These are phyloP conservation scores for Jackrogersella multiformis DNA, from an alignment of 495 filamentous ascomycete genomes.

Conservation along the genomic window DNA sequence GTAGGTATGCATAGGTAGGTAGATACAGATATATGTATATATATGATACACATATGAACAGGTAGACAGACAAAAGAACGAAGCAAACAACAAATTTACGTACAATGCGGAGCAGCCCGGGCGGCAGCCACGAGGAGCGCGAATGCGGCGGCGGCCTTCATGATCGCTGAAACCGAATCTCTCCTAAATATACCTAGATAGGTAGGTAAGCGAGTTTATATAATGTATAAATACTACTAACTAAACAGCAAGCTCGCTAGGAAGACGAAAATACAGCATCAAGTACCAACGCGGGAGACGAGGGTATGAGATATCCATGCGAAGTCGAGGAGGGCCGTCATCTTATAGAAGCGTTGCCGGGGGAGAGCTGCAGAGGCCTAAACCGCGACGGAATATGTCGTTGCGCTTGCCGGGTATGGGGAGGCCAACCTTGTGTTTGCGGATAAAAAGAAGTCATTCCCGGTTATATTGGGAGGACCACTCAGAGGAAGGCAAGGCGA, in stretches of 20 bases:
- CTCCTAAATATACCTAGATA: not conserved
- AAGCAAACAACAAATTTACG: slow-evolving; percentile 1
- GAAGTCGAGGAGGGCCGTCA: slow-evolving; percentile 8
- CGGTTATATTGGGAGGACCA: slow-evolving; percentile 37
- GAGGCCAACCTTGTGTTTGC: slow-evolving; percentile 27
- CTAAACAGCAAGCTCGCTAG: not conserved
- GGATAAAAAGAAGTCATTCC: slow-evolving; percentile 40
- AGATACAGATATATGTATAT: too few relatives aligned
- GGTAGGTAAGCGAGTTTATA: slow-evolving; percentile 4
- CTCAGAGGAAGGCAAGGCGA: slow-evolving; percentile 4
- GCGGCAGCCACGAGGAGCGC: slow-evolving; percentile 45
- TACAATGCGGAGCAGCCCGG: slow-evolving; percentile 56
- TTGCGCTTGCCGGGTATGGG: slow-evolving; percentile 33
- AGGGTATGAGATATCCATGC: not conserved
- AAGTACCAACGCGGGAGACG: not conserved
- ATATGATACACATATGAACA: too few relatives aligned
- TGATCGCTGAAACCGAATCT: slow-evolving; percentile 31
- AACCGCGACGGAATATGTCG: slow-evolving; percentile 39
- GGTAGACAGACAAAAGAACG: not conserved
- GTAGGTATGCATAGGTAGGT: too few relatives aligned
- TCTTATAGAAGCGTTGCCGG: slow-evolving; percentile 25
- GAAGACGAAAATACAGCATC: slow-evolving; percentile 7
- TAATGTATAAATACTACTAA: not conserved
- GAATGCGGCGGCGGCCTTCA: slow-evolving; percentile 51
- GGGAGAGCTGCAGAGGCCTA: slow-evolving; percentile 15